Conservation (phyloP, 129 eudicot species). For the Flaveria bidentis region DNA sequence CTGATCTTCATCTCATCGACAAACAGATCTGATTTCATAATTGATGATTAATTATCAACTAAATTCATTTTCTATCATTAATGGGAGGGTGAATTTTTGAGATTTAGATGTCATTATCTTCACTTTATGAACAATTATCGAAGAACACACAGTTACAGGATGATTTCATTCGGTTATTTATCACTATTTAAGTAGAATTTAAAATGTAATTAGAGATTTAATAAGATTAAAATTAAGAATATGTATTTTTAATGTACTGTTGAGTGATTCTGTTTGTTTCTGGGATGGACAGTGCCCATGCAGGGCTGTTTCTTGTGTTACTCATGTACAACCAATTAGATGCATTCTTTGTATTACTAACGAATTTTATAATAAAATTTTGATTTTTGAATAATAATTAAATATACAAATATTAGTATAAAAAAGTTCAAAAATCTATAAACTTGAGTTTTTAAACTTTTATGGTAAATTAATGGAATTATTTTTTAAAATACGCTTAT, state of each 20-base stretch:
- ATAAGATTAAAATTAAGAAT: too few relatives aligned
- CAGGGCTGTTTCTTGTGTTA: constrained; percentile 32
- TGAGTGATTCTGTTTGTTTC: constrained; percentile 34
- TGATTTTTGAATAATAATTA: neutral
- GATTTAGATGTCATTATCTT: neutral
- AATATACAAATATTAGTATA: neutral
- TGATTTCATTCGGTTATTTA: neutral
- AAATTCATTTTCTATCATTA: neutral
- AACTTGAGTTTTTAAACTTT: too few relatives aligned
- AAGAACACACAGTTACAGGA: neutral
- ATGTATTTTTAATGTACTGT: neutral
- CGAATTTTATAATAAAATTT: neutral
- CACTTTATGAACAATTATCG: neutral
- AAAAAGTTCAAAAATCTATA: neutral
- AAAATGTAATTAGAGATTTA: neutral
- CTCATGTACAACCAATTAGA: constrained; percentile 6
- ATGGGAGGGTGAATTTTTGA: neutral
- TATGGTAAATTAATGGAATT: too few relatives aligned
- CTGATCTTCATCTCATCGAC: neutral
- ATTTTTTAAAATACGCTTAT: too few relatives aligned
- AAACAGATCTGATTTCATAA: constrained; percentile 1
- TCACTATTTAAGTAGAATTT: neutral
- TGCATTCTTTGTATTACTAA: neutral
- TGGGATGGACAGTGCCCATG: constrained; percentile 32
- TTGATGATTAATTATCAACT: neutral